Base-by-base conservation (phyloP, 202 grass and related monocot genomes). In the Eragrostis tef region DNA sequence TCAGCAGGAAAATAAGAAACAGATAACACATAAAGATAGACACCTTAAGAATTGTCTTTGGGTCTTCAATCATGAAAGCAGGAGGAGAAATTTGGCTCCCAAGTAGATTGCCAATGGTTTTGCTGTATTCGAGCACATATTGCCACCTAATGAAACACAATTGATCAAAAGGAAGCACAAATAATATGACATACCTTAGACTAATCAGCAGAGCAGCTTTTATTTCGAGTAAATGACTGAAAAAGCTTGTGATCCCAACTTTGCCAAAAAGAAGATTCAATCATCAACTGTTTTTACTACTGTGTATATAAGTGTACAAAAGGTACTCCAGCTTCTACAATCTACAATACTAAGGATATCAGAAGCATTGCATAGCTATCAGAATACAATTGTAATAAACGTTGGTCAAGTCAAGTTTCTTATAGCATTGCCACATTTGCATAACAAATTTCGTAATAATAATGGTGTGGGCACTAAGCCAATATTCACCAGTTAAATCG, bases 111-210 rank as follows among this genome's bases (percentile, higher is more conserved):
- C 72, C 71, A 70, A 98, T 91, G 73, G 84, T 85, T 84, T 77
- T 91, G 88, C 92, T 94, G 69, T 97, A 98, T 67, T 98, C 86
- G 15, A 98, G 90, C 77, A 92, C 90, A 86, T 91, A 84, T 79
- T 98, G 90, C 88, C 90, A 90, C 95, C 92, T 98, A 79, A 64
- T 65, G 17, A 59, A 86, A 71, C 45, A 65, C 57, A 44, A 81
- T 13, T 17, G 25, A 83, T 87, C 82, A 85, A 70, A 76, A 16
- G 1, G 53, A 47, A 75, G 17, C 69, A 42, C 74, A 67, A 47
- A 41, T 66, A 56, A 41, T 66, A 56, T 48, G 51, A 21, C 9
- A 73, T 70, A 46, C 13, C 0, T 43, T 24, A 25, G 53, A 15
- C 45, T 48, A 59, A 82, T 53, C 53, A 50, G 54, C 5, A 13